Conservation (phyloP, 2,329 filamentous ascomycete species). For the Phoma sp. region DNA sequence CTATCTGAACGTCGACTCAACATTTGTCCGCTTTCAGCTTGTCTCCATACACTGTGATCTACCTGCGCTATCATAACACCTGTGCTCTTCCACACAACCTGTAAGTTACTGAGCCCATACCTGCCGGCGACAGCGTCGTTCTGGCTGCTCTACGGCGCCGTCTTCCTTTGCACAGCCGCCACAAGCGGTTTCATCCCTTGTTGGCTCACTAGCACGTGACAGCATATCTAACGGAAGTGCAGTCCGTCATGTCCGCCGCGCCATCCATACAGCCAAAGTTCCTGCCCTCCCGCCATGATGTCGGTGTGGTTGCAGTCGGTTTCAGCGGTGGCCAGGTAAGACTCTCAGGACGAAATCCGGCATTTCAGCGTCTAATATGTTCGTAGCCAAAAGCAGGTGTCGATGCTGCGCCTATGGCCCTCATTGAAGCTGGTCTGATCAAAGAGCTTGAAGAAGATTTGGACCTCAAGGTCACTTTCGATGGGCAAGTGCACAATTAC, state of each 20-base stretch:
- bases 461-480: constrained; percentile 85
- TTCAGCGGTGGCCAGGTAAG: constrained; percentile 95
- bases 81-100: neutral
- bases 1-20: constrained; percentile 4
- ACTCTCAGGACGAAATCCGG: neutral
- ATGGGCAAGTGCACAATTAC: constrained; percentile 83
- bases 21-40: constrained; percentile 13
- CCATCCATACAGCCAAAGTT: constrained; percentile 73
- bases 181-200: neutral
- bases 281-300: constrained; percentile 76
- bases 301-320: constrained; percentile 92
- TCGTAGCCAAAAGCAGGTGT: constrained; percentile 84
- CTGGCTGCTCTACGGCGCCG: neutral
- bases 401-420: constrained; percentile 85
- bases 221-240: neutral
- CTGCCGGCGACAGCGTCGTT: neutral
- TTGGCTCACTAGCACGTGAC: constrained; percentile 7
- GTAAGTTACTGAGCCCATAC: neutral
- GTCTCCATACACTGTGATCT: neutral
- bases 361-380: constrained; percentile 13
- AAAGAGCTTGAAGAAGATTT: constrained; percentile 83
- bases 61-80: neutral
- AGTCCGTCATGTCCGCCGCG: constrained; percentile 58
- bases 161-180: neutral
- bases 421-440: constrained; percentile 88